Base-by-base conservation (phyloP, 352 stramenopile species). In the Phytophthora gonapodyides region DNA sequence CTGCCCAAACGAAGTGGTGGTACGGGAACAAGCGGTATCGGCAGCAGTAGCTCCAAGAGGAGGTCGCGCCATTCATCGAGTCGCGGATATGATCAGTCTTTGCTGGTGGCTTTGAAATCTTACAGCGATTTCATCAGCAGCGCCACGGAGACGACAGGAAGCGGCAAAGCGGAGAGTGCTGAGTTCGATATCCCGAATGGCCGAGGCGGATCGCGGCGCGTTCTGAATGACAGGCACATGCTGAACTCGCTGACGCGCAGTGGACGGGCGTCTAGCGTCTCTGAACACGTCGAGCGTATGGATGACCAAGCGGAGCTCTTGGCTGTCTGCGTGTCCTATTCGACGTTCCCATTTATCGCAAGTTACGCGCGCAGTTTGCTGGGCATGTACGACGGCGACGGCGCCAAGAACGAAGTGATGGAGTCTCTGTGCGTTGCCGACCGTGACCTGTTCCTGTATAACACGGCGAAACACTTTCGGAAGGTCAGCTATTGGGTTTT, bases 271-370 rank as follows among this genome's bases (percentile, higher is more conserved):
- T 79, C 82, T 9, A 75, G 80, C 3, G 69, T 84, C 1, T 78
- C 73, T 13, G 82, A 88, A 27, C 82, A 88, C 45, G 80, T 91
- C 24, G 82, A 89, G 53, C 78, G 78, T 34, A 82, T 91, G 68
- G 82, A 87, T 56, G 85, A 69, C 27, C 82, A 93, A 21, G 80
- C 73, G 3, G 75, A 91, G 44, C 55, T 91, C 27, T 87, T 91
- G 77, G 73, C 75, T 1, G 80, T 93, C 2, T 91, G 80, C 46
- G 73, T 91, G 3, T 89, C 80, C 6, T 93, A 89, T 61, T 91
- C 84, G 51, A 93, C 84, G 6, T 93, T 93, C 45, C 84, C 84
- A 40, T 91, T 93, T 57, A 93, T 93, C 37, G 88, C 84, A 21
- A 93, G 82, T 75, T 93, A 91, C 57, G 84, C 84, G 16, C 78